Percentiles rank a stretch among this genome's conserved stretches.
Evolutionary conservation across 768 basidiomycete genomes (phyloP).

Genomic region (Vararia minispora): DNA sequence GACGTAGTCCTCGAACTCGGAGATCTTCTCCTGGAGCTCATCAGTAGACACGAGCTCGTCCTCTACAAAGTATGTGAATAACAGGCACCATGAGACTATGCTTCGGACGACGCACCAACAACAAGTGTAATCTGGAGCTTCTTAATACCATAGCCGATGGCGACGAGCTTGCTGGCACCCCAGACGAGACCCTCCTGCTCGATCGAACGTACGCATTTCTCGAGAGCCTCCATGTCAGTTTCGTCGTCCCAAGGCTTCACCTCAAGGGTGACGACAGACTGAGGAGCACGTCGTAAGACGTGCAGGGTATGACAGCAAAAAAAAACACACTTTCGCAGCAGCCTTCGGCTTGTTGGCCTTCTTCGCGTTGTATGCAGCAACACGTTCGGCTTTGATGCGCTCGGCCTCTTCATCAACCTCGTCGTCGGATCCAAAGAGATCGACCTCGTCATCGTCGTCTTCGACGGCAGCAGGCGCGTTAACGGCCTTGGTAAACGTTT

Average conservation of each 20-base stretch:
- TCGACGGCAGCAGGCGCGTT: constrained; percentile 25
- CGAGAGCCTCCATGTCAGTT: constrained; percentile 89
- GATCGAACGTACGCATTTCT: constrained; percentile 75
- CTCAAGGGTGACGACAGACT: constrained; percentile 97
- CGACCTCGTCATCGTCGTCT: constrained; percentile 33
- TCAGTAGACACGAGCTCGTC: constrained; percentile 91
- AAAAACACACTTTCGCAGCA: constrained; percentile 60
- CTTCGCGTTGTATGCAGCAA: constrained; percentile 87
- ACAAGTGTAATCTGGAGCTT: constrained; percentile 73
- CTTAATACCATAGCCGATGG: constrained; percentile 88
- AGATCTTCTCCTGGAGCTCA: constrained; percentile 86
- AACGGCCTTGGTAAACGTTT: constrained; percentile 51
- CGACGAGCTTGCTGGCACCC: constrained; percentile 88
- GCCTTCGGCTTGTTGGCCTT: constrained; percentile 88
- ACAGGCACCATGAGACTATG: constrained; percentile 36
- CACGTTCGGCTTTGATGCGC: constrained; percentile 71
- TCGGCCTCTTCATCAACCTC: constrained; percentile 40
- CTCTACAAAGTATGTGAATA: constrained; percentile 40
- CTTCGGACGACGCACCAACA: constrained; percentile 25
- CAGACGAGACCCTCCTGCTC: constrained; percentile 88
- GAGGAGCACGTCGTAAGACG: constrained; percentile 10
- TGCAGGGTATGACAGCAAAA: constrained; percentile 2
- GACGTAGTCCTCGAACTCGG: constrained; percentile 77
- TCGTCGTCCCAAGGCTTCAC: constrained; percentile 99
- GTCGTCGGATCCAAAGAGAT: constrained; percentile 72